Evolutionary conservation across 352 stramenopile species (phyloP), one percentile per base, ranked within the genome.

Genomic region (Phytopythium sindhum): DNA sequence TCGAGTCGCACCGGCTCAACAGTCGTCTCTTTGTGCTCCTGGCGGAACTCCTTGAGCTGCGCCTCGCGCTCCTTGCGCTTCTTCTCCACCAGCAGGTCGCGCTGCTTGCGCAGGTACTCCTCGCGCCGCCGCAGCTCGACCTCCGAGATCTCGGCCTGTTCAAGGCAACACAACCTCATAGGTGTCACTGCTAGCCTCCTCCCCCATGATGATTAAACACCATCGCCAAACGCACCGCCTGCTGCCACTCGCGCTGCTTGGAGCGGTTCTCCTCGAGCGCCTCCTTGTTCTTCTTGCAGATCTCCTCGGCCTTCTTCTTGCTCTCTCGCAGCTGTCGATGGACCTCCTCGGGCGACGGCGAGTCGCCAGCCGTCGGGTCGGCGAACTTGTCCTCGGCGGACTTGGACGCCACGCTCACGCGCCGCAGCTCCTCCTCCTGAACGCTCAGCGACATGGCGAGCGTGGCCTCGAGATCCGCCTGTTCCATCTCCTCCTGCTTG

Each of bases 401-500:
- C 57, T 92, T 90, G 17, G 73, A 68, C 11, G 77, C 70, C 28
- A 89, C 75, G 0, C 70, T 81, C 53, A 76, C 70, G 24, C 87
- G 71, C 1, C 84, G 78, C 19, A 89, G 56, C 61, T 90, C 78
- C 65, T 94, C 83, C 29, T 78, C 73, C 60, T 95, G 84, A n/a
- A 92, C 69, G 2, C 73, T 77, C 44, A 91, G 81, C 37, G 78
- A 90, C 69, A 95, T 86, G 48, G 82, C 81, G n/a, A 93, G 86
- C 28, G 81, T 84, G 2, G 75, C 76, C 55, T 95, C 84, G 11
- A 95, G 68, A 61, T 95, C 82, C 21, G 86, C 84, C 61, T 93
- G 81, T 60, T 95, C 86, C 76, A 92, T 90, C 68, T 93, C 86
- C 61, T 96, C 86, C 57, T 92, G 78, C 67, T 93, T 93, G 75